A percentile compares a stretch with the other conserved stretches of the same genome.
Conservation (phyloP, 495 filamentous ascomycete genomes). For the Podospora conica region DNA sequence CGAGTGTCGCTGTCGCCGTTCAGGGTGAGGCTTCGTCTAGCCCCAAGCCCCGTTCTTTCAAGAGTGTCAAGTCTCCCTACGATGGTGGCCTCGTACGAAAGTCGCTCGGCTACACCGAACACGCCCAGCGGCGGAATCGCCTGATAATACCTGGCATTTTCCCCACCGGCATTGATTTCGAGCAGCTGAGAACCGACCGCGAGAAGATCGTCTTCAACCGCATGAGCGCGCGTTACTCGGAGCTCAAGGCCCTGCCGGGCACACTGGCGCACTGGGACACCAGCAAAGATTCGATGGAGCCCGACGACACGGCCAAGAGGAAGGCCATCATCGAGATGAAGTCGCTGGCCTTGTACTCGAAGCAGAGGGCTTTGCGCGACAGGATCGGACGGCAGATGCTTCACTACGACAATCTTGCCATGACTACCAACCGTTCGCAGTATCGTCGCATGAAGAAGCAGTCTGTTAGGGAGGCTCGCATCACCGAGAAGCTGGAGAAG, state of each 20-base stretch:
- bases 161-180: slow-evolving; percentile 79
- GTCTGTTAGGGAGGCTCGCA: slow-evolving; percentile 86
- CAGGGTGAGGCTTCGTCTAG: slow-evolving; percentile 23
- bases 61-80: slow-evolving; percentile 64
- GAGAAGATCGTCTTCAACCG: slow-evolving; percentile 86
- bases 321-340: slow-evolving; percentile 92
- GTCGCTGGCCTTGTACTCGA: slow-evolving; percentile 70
- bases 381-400: slow-evolving; percentile 83
- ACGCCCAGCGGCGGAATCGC: slow-evolving; percentile 63
- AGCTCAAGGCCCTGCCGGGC: slow-evolving; percentile 73
- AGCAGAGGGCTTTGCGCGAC: slow-evolving; percentile 79
- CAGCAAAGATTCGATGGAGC: slow-evolving; percentile 59
- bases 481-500: slow-evolving; percentile 98
- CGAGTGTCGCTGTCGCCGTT: slow-evolving; percentile 23
- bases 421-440: slow-evolving; percentile 82
- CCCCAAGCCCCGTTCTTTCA: slow-evolving; percentile 35
- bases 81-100: slow-evolving; percentile 44
- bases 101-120: slow-evolving; percentile 71
- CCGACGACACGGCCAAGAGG: slow-evolving; percentile 77
- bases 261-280: slow-evolving; percentile 82
- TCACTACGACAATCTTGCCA: slow-evolving; percentile 87
- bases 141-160: slow-evolving; percentile 78
- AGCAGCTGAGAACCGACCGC: slow-evolving; percentile 73
- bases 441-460: slow-evolving; percentile 97
- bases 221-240: slow-evolving; percentile 71